These are phyloP conservation scores for Monosporozyma aerobia DNA, from an alignment of 805 yeast species.

Conservation along the genomic window DNA sequence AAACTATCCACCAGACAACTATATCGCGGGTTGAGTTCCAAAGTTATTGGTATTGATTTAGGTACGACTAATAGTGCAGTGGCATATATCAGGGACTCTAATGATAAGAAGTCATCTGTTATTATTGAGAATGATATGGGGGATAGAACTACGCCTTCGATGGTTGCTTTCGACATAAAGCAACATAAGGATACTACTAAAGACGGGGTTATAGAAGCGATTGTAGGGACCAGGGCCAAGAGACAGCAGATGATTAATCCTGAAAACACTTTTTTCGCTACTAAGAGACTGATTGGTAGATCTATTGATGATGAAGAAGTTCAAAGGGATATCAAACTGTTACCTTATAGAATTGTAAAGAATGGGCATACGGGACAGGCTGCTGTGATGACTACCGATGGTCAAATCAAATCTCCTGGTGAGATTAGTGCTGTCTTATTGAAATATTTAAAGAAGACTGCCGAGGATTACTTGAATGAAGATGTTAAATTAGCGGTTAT, in stretches of 20 bases:
- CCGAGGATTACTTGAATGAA: conserved; percentile 47
- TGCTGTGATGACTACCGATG: conserved; percentile 42
- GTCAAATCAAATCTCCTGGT: conserved; percentile 50
- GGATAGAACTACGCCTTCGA: conserved; percentile 68
- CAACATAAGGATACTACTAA: neutral
- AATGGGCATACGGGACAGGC: conserved; percentile 56
- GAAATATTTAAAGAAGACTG: conserved; percentile 55
- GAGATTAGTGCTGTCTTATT: conserved; percentile 62
- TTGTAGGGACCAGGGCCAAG: conserved; percentile 65
- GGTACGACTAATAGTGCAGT: conserved; percentile 87
- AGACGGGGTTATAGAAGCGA: conserved; percentile 16
- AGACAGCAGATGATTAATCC: conserved; percentile 72
- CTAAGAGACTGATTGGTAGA: conserved; percentile 74
- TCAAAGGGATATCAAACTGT: conserved; percentile 52
- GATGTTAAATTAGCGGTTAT: conserved; percentile 63
- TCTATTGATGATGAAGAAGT: conserved; percentile 59
- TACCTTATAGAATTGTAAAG: conserved; percentile 51
- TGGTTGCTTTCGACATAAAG: conserved; percentile 52
- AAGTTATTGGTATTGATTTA: conserved; percentile 69
- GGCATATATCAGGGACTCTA: conserved; percentile 37
- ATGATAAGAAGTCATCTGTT: conserved; percentile 52
- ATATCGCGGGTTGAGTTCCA: conserved; percentile 3
- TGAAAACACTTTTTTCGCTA: conserved; percentile 70
- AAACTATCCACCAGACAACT: neutral
- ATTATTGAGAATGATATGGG: conserved; percentile 71